These are phyloP conservation scores for Bremia lactucae DNA, from an alignment of 352 stramenopile genomes.

Conservation along the genomic window DNA sequence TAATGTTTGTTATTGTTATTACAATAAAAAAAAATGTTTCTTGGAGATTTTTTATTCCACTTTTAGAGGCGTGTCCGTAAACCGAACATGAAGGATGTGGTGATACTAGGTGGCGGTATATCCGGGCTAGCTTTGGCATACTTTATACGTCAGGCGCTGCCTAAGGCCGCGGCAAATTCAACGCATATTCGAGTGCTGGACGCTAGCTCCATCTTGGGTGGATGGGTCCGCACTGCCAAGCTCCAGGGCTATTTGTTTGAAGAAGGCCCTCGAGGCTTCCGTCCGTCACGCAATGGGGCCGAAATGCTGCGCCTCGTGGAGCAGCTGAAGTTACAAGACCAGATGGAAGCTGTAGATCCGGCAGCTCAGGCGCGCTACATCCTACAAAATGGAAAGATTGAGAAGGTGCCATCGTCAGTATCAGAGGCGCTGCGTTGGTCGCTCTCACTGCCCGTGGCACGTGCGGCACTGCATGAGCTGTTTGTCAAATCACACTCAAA, in stretches of 20 bases:
- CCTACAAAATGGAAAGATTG: slow-evolving; percentile 51
- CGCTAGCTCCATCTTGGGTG: slow-evolving; percentile 32
- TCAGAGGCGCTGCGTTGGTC: slow-evolving; percentile 55
- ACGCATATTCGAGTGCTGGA: slow-evolving; percentile 68
- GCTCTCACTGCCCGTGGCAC: slow-evolving; percentile 37
- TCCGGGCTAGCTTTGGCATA: slow-evolving; percentile 69
- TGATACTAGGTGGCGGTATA: slow-evolving; percentile 78
- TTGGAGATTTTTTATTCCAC: too few species aligned
- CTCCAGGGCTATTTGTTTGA: slow-evolving; percentile 70
- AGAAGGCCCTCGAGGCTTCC: slow-evolving; percentile 72
- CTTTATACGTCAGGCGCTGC: slow-evolving; percentile 55
- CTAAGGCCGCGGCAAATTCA: slow-evolving; percentile 9
- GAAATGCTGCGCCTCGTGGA: slow-evolving; percentile 81
- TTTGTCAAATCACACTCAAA: slow-evolving; percentile 29
- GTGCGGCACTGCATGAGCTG: slow-evolving; percentile 56
- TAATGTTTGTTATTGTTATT: too few species aligned
- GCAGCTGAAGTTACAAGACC: slow-evolving; percentile 47
- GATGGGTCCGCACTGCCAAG: slow-evolving; percentile 59
- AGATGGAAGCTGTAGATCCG: slow-evolving; percentile 57
- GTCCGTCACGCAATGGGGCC: slow-evolving; percentile 71
- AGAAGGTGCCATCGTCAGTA: slow-evolving; percentile 57
- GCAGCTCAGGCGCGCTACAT: slow-evolving; percentile 66
- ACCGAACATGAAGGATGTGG: slow-evolving; percentile 35
- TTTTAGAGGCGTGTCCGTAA: too few species aligned
- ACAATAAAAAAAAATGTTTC: too few species aligned